Evolutionary conservation across 257 asterid genomes (phyloP).

Genomic region (Ilex asprella): DNA sequence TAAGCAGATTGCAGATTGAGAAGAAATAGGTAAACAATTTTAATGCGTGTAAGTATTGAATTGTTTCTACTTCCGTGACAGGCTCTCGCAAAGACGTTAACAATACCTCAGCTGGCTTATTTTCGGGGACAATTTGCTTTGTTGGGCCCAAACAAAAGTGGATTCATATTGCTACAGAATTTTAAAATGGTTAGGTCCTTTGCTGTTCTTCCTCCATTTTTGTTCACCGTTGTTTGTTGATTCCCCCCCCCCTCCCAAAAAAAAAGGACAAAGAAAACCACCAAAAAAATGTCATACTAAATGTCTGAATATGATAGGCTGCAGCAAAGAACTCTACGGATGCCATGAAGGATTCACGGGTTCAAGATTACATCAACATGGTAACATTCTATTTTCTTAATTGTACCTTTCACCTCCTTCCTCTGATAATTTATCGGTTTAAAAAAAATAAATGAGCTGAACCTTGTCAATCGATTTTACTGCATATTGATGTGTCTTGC

Average conservation of each 20-base stretch:
- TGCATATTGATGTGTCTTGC: constrained; percentile 9
- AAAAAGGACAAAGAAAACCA: too few relatives aligned
- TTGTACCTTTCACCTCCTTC: not conserved
- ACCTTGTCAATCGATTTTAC: not conserved
- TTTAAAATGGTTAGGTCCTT: constrained; percentile 50
- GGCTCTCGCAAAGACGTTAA: constrained; percentile 91
- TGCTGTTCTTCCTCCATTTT: not conserved
- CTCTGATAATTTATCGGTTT: too few relatives aligned
- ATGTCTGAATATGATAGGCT: constrained; percentile 36
- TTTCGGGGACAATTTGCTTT: constrained; percentile 82
- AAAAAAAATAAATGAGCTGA: too few relatives aligned
- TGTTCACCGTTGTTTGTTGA: not conserved
- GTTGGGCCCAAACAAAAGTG: constrained; percentile 81
- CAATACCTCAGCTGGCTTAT: constrained; percentile 70
- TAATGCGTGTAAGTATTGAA: too few relatives aligned
- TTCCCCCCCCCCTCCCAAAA: not conserved
- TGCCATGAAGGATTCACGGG: constrained; percentile 94
- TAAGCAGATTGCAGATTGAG: too few relatives aligned
- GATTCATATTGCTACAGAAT: constrained; percentile 62
- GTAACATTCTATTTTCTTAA: constrained; percentile 21
- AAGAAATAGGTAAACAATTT: too few relatives aligned
- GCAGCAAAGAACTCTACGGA: constrained; percentile 60
- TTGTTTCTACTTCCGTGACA: constrained; percentile 15
- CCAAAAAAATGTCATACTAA: not conserved
- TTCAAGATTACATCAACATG: constrained; percentile 66